Base-by-base conservation (phyloP, 495 filamentous ascomycete species). In the Podospora pseudoanserina region DNA sequence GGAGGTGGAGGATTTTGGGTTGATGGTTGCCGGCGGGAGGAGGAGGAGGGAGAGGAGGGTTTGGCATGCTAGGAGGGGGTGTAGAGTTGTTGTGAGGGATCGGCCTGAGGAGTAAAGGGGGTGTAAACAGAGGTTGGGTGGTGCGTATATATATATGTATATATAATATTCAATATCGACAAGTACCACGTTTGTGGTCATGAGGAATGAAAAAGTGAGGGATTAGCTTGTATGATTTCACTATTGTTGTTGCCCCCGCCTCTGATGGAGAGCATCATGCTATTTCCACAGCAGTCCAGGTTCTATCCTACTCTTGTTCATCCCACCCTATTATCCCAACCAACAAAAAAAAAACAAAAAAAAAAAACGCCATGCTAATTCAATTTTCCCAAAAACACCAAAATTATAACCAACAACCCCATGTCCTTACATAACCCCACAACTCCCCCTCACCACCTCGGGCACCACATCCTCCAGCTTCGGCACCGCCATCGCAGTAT, bases 21-120 rank as follows among this genome's bases (percentile, higher is more conserved):
- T 77, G 16, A 15, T 62, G 82, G 87, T 84, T 68, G 78, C 79
- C 2, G 76, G 84, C 56, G 69, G 87, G 62, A 87, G 87, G 3
- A 87, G 87, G 3, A 83, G 84, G 20, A 86, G 82, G 76, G 85
- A 88, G 79, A 83, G 91, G 68, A 84, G 88, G 70, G 85, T 91
- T 61, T 94, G 91, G 91, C 85, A 90, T 80, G 86, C 86, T 5
- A 84, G 88, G 73, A 84, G 90, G 73, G 79, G 83, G 28, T 92
- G 88, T 76, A 71, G 87, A 57, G 77, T 94, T 69, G 75, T 85
- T 69, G 90, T 90, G 30, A 67, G 75, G 65, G 84, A 87, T 75
- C 69, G 69, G 55, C 65, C 61, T 54, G 27, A 44, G 34, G 32
- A 44, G 39, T 49, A 49, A 11, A 49, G 2, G 39, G 39, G 39